Evolutionary conservation across 768 basidiomycete genomes (phyloP).

Genomic region (Boletus pseudopeckii): DNA sequence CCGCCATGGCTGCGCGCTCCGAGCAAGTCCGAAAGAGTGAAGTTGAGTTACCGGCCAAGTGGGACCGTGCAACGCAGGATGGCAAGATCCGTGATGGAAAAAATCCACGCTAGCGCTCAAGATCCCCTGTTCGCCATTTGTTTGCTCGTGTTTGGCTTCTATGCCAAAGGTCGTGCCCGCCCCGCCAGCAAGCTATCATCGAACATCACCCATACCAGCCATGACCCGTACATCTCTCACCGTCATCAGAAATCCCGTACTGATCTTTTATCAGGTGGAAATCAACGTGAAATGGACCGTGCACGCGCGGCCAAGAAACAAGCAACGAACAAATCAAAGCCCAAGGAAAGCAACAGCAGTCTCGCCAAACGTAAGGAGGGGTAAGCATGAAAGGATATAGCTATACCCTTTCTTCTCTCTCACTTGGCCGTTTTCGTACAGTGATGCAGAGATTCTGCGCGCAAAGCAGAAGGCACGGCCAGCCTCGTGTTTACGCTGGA

Average conservation of each 20-base stretch:
- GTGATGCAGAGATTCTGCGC: slow-evolving; percentile 72
- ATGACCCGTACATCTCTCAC: slow-evolving; percentile 54
- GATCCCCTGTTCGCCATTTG: slow-evolving; percentile 12
- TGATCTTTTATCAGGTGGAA: slow-evolving; percentile 57
- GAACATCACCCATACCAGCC: not conserved
- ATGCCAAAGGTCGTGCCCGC: not conserved
- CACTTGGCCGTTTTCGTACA: slow-evolving; percentile 34
- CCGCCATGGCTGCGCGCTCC: slow-evolving; percentile 4
- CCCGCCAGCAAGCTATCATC: slow-evolving; percentile 4
- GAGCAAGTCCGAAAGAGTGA: slow-evolving; percentile 7
- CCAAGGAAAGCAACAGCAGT: slow-evolving; percentile 63
- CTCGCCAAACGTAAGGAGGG: slow-evolving; percentile 72
- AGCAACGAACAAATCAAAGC: slow-evolving; percentile 48
- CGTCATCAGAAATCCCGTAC: not conserved
- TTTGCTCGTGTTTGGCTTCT: slow-evolving; percentile 27
- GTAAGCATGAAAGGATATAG: slow-evolving; percentile 44
- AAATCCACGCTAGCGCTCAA: slow-evolving; percentile 12
- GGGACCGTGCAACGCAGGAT: slow-evolving; percentile 3
- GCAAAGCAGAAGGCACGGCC: slow-evolving; percentile 72
- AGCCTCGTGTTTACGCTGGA: slow-evolving; percentile 5
- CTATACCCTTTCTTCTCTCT: slow-evolving; percentile 18
- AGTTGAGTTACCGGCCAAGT: slow-evolving; percentile 9
- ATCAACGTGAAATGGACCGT: slow-evolving; percentile 78
- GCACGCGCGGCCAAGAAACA: slow-evolving; percentile 71
- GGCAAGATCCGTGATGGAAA: slow-evolving; percentile 8